Evolutionary conservation across 2,329 filamentous ascomycete genomes (phyloP).

Genomic region (Rhytidhysteron rufulum): DNA sequence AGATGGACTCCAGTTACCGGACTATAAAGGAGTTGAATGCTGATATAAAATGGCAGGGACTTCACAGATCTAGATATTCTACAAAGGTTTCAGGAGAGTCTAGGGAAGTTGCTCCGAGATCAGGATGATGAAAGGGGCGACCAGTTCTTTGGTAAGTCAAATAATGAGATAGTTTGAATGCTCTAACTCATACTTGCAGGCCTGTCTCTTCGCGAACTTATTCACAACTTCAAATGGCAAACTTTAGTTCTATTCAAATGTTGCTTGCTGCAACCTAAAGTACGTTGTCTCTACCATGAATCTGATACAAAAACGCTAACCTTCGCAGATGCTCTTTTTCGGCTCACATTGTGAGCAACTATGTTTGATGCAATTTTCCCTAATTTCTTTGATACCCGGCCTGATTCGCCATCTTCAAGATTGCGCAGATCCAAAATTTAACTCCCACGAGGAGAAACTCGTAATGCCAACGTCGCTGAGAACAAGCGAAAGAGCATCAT

Average conservation of each 20-base stretch:
- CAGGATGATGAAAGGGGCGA: slow-evolving; percentile 69
- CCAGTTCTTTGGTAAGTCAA: slow-evolving; percentile 74
- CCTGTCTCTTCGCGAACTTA: slow-evolving; percentile 78
- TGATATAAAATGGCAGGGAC: slow-evolving; percentile 49
- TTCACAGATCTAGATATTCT: slow-evolving; percentile 91
- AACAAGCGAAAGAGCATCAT: slow-evolving; percentile 85
- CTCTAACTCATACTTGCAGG: slow-evolving; percentile 35
- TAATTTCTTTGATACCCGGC: slow-evolving; percentile 91
- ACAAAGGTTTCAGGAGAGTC: slow-evolving; percentile 82
- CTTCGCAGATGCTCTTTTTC: slow-evolving; percentile 87
- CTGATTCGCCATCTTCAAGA: slow-evolving; percentile 90
- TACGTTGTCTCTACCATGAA: slow-evolving; percentile 35
- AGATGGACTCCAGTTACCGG: not conserved
- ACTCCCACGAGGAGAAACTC: slow-evolving; percentile 72
- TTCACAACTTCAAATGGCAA: slow-evolving; percentile 93
- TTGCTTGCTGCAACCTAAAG: slow-evolving; percentile 90
- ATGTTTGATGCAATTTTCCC: slow-evolving; percentile 97
- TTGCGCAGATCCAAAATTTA: slow-evolving; percentile 88
- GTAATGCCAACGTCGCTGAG: slow-evolving; percentile 77
- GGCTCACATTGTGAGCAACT: slow-evolving; percentile 91
- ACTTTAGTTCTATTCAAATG: slow-evolving; percentile 92
- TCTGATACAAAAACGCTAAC: slow-evolving; percentile 12
- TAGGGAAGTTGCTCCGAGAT: slow-evolving; percentile 56
- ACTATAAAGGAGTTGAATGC: slow-evolving; percentile 1
- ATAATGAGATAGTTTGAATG: not conserved